Base-by-base conservation (phyloP, 1,284 basidiomycete species). In the Pascua guehoae region DNA sequence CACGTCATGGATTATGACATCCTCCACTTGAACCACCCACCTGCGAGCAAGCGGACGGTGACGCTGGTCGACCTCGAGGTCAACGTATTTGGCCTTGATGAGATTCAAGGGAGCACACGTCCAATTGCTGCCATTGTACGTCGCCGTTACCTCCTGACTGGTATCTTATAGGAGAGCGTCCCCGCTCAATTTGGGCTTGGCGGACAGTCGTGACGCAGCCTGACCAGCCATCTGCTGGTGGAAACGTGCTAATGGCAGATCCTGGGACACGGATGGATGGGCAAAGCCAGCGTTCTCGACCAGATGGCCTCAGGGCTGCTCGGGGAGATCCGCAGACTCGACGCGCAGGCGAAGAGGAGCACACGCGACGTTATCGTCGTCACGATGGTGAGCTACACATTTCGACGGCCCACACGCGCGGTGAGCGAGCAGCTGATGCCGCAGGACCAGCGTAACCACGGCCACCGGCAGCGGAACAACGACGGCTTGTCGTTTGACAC, bases 371-470 rank as follows among this genome's bases (percentile, higher is more conserved):
- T 74, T 36, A 57, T 78, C 5, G 67, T 77, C 3, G 73, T 76
- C 11, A 74, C 74, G 1, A 49, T 78, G 12, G 76, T 76, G 49
- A 44, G 72, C 62, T 8, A 8, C 8, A 8, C 4, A 32, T 32
- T 3, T 32, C 7, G 24, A 32, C 24, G 24, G 7, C 7, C 24
- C 24, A 32, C 24, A 7, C 24, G 24, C 24, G 24, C 4, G 4
- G 4, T 32, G 24, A 32, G 24, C 24, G 24, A 32, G 24, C 7
- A 5, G 37, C 40, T 42, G 38, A 40, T 16, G 15, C 1, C 38
- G 18, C 58, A 89, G 88, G 88, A 91, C 64, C 87, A 88, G 63
- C 81, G 88, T 2, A 90, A 90, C 65, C 88, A 91, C 61, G 88
- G 88, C 4, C 72, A 74, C 45, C 78, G 88, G 40, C 67, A 84